phyloP scores from a whole-genome alignment of 352 stramenopile species.

The Aphanomyces invadans region DNA sequence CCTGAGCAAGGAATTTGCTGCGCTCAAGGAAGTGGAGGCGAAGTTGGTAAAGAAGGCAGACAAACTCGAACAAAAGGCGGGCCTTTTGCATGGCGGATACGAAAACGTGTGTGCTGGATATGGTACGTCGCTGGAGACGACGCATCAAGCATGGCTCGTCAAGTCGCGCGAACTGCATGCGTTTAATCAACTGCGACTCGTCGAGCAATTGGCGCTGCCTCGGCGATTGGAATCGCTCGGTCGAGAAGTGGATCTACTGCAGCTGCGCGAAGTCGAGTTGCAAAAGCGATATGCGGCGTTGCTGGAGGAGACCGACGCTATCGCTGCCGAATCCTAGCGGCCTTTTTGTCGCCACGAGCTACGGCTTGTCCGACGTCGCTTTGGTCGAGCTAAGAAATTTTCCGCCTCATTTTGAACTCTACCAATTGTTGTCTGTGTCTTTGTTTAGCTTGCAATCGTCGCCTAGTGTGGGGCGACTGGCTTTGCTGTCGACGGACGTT shows the following conservation, averaged over 20 bases:
- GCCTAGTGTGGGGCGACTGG: no score
- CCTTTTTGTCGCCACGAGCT: no score
- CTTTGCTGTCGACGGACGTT: no score
- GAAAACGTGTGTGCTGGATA: constrained; percentile 36
- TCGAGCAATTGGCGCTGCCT: constrained; percentile 53
- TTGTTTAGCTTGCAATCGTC: no score
- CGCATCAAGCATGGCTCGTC: constrained; percentile 42
- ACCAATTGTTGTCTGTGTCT: no score
- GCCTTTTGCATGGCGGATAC: constrained; percentile 51
- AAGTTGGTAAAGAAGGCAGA: constrained; percentile 50
- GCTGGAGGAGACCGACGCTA: constrained; percentile 28
- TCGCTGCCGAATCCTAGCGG: neutral
- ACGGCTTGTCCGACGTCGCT: no score
- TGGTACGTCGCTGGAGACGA: constrained; percentile 31
- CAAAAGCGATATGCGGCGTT: constrained; percentile 69
- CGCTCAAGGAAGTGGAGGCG: constrained; percentile 57
- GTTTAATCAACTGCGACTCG: constrained; percentile 46
- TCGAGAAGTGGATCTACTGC: constrained; percentile 67
- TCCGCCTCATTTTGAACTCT: no score
- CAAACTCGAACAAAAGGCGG: constrained; percentile 67
- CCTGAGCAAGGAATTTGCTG: constrained; percentile 48
- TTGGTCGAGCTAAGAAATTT: no score
- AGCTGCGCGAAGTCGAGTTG: constrained; percentile 64
- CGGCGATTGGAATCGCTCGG: constrained; percentile 53
- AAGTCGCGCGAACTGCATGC: constrained; percentile 57